Evolutionary conservation across 2,329 filamentous ascomycete genomes (phyloP).

Genomic region (Claviceps pazoutovae): DNA sequence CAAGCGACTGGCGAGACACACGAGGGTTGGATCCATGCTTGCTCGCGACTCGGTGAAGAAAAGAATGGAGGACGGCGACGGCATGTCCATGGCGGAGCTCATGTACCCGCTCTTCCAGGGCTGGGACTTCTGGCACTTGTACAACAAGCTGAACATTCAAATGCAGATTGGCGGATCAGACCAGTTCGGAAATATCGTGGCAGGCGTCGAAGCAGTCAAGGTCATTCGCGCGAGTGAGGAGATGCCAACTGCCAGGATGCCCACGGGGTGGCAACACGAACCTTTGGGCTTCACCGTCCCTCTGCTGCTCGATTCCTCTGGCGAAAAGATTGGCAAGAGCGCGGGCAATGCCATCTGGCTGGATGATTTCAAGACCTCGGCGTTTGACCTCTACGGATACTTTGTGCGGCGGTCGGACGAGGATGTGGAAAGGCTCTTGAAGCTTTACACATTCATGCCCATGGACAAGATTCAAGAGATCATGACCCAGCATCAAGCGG

Average conservation of each 20-base stretch:
- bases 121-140: conserved; percentile 94
- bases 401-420: conserved; percentile 72
- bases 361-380: conserved; percentile 62
- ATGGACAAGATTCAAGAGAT: conserved; percentile 49
- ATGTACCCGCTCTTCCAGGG: conserved; percentile 85
- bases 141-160: conserved; percentile 49
- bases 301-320: conserved; percentile 70
- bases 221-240: conserved; percentile 48
- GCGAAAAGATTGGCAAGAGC: conserved; percentile 88
- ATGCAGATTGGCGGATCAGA: conserved; percentile 92
- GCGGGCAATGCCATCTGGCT: conserved; percentile 92
- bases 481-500: conserved; percentile 52
- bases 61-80: conserved; percentile 71
- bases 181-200: conserved; percentile 90
- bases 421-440: conserved; percentile 69
- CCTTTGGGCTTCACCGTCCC: conserved; percentile 86
- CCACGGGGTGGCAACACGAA: conserved; percentile 30
- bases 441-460: conserved; percentile 82
- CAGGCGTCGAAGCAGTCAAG: conserved; percentile 77
- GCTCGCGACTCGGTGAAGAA: conserved; percentile 80
- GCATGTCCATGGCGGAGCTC: conserved; percentile 91
- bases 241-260: conserved; percentile 25
- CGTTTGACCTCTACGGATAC: conserved; percentile 83
- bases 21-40: conserved; percentile 76
- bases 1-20: conserved; percentile 55